These are phyloP conservation scores for Boletus barrowsii DNA, from an alignment of 768 basidiomycete species.

Conservation along the genomic window DNA sequence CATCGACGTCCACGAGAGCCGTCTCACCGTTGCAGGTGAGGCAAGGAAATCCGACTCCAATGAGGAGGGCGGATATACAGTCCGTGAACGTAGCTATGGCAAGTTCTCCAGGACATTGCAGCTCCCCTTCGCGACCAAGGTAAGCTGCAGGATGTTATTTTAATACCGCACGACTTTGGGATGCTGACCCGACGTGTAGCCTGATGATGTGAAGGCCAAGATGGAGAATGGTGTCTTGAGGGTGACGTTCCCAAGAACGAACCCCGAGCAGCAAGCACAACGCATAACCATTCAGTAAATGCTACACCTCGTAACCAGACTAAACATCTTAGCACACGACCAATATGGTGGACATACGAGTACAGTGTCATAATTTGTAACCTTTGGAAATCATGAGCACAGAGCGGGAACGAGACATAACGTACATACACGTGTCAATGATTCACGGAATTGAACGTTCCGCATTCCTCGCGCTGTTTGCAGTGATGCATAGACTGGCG, in stretches of 20 bases:
- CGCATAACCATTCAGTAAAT: background rate
- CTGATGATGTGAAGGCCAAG: slow-evolving; percentile 43
- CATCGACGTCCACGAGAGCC: slow-evolving; percentile 46
- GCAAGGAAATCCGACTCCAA: slow-evolving; percentile 21
- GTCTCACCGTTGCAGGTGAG: slow-evolving; percentile 22
- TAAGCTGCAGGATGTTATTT: slow-evolving; percentile 10
- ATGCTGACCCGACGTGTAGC: slow-evolving; percentile 22
- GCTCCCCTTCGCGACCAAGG: slow-evolving; percentile 47
- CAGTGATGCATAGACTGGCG: too few relatives aligned
- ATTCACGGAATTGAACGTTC: too few relatives aligned
- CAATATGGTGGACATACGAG: too few relatives aligned
- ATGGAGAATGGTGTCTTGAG: slow-evolving; percentile 48
- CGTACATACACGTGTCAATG: too few relatives aligned
- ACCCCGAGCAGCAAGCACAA: slow-evolving; percentile 28
- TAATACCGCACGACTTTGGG: background rate
- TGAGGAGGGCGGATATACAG: slow-evolving; percentile 37
- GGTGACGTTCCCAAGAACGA: slow-evolving; percentile 45
- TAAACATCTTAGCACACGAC: too few relatives aligned
- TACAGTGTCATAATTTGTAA: too few relatives aligned
- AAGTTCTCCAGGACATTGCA: slow-evolving; percentile 45
- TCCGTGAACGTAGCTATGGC: slow-evolving; percentile 44
- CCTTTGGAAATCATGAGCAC: too few relatives aligned
- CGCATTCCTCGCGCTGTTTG: too few relatives aligned
- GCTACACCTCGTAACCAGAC: too few relatives aligned
- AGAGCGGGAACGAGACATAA: too few relatives aligned